Evolutionary conservation across 2,329 filamentous ascomycete species (phyloP), one percentile per base, ranked within the genome.

Genomic region (Epicoccum sorghinum): DNA sequence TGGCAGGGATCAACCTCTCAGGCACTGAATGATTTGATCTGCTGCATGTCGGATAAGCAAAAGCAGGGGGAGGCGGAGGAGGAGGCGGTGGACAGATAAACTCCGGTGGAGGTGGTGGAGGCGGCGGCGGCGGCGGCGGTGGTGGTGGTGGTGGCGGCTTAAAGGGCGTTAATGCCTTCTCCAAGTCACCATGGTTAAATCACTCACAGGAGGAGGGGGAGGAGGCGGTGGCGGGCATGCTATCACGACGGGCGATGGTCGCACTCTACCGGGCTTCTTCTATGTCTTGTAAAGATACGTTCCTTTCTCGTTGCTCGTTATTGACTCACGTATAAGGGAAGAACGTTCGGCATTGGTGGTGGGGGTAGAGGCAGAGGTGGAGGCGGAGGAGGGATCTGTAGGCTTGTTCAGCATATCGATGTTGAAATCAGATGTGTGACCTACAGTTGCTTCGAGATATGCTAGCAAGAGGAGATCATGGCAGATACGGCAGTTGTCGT

Each of bases 1-100:
- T 62, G 0, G 51, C 41, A 8, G 61, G 62, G 2, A 71, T 64
- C 3, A 73, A 53, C 0, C 61, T 50, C 2, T 56, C 50, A 5
- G 64, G 60, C 1, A 18, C 18, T 18, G 18, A 18, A 18, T 18
- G 18, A 18, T 18, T 18, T 1, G 18, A 18, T 18, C 18, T 18
- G 18, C 18, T 18, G 18, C 18, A 18, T 18, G 46, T 60, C 0
- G 54, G 57, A 0, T 62, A 53, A 23, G 59, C 49, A 0, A 62
- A 52, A 24, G 60, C 49, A 9, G 46, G 42, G 25, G 47, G 47
- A 1, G 51, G 55, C 1, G 58, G 52, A 18, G 59, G 45, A 10
- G 58, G 56, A 3, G 62, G 62, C 7, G 41, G 44, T 7, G 40
- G 40, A 9, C 48, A 51, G 18, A 18, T 18, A 18, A 18, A 18